Evolutionary conservation across 2,329 filamentous ascomycete genomes (phyloP).

Genomic region (Beauveria brongniartii): DNA sequence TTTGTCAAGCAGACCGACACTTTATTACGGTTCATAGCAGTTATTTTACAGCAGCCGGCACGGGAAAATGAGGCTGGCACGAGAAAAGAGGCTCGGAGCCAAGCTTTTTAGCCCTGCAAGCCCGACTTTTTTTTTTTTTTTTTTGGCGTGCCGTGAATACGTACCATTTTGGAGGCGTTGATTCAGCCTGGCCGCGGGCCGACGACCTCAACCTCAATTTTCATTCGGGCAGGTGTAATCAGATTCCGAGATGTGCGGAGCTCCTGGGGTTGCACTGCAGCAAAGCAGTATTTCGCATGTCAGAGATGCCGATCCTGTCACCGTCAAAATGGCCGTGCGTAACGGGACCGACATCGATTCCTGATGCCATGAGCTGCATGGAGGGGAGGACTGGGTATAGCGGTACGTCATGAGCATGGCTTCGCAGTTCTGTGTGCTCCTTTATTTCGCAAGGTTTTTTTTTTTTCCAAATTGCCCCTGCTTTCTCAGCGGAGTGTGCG

Average conservation of each 20-base stretch:
- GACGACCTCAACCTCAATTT: neutral
- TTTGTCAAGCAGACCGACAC: neutral
- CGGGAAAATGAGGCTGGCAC: neutral
- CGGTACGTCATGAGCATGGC: neutral
- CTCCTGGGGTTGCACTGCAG: neutral
- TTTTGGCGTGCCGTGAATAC: neutral
- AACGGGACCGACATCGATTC: neutral
- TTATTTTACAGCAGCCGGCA: no score
- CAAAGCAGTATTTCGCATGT: neutral
- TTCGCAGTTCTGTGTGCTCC: neutral
- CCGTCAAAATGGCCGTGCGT: neutral
- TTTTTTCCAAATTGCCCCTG: neutral
- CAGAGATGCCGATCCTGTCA: neutral
- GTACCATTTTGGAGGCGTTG: no score
- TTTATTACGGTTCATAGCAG: neutral
- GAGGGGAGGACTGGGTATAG: neutral
- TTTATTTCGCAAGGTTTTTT: neutral
- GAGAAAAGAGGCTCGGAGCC: neutral
- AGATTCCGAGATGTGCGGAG: conserved; percentile 1
- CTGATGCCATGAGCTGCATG: neutral
- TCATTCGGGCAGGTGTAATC: neutral
- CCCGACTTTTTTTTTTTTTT: neutral
- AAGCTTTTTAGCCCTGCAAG: conserved; percentile 7
- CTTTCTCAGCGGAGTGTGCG: no score
- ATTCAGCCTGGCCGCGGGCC: neutral